Evolutionary conservation across 2,329 filamentous ascomycete genomes (phyloP), one percentile per base, ranked within the genome.

Genomic region (Monilinia fructigena): DNA sequence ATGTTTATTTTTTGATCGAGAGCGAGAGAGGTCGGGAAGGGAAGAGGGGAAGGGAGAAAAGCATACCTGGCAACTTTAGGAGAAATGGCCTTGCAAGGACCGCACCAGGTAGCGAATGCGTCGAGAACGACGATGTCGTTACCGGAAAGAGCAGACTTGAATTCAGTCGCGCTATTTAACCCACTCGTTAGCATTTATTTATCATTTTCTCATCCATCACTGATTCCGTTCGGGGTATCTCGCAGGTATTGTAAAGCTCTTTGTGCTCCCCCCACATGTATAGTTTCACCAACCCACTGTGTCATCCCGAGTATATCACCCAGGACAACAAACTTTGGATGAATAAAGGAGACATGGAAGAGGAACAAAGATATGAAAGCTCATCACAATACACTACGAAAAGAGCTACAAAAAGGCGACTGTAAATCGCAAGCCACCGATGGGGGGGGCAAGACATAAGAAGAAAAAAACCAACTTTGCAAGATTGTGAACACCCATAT

Each of bases 21-120:
- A 5, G 68, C 73, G 64, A 60, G 20, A 2, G 18, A 28, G 50
- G 8, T 18, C 7, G 2, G 28, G 16, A 45, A 18, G 26, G 48
- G 48, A 18, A 31, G 48, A 55, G 23, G 66, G 18, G 63, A 45
- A 53, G 55, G 38, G 63, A 40, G 31, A 20, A 11, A 53, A 58
- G 77, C 86, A 77, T 79, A 89, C 84, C 88, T 83, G 73, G 83
- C 84, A 67, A 97, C 82, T 69, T 87, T 79, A 68, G 93, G 94
- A 23, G 92, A 86, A 75, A 97, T 95, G 74, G 88, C 85, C 83
- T 93, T 97, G 89, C 94, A 98, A 68, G 94, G 94, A 68, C 92
- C 93, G 82, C 94, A 98, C 93, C 93, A 97, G 70, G 82, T 87
- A 66, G 93, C 93, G 79, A 90, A 93, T 82, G 87, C 93, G 82